Base-by-base conservation (phyloP, 2,329 filamentous ascomycete species). In the Beauveria caledonica region DNA sequence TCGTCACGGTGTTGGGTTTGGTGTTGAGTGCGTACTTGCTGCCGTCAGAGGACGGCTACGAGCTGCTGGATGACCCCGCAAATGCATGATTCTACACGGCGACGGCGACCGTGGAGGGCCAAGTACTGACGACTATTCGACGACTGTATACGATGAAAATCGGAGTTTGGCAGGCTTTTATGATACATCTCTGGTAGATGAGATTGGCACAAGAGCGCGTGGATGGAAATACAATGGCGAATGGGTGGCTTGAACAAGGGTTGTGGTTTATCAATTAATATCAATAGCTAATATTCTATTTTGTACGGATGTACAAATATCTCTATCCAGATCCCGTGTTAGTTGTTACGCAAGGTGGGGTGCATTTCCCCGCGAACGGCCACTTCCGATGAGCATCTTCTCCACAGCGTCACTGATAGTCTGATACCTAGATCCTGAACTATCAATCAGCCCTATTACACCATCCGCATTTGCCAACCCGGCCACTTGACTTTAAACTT, bases 21-120 rank as follows among this genome's bases (percentile, higher is more conserved):
- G 77, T 82, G 1, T 74, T 85, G 11, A 88, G 89, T 1, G 88
- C 87, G 5, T 84, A 86, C 62, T 73, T 88, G 23, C 77, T 96
- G 48, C 88, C 90, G 1, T 82, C 85, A 0, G 92, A 97, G 71
- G 90, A 89, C 68, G 92, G 90, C 60, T 97, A 96, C 75, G 90
- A 96, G 71, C 82, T 90, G 63, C 69, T 83, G 62, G 69, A 74
- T 13, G 80, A 83, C 29, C 74, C 77, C 3, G 61, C 75, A 21
- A 72, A 90, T 86, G 69, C 85, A 78, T 70, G 71, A 69, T 21
- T 27, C 9, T n/a, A 25, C 11, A 23, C 13, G 9, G 11, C 8
- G 8, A 23, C 13, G 9, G 11, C 8, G 8, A 10, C 15, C 23
- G 27, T 39, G 27, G 27, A n/a, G 27, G 9, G 2, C 11, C n/a